Conservation (phyloP, 2,329 filamentous ascomycete genomes). For the Colletotrichum salicis region DNA sequence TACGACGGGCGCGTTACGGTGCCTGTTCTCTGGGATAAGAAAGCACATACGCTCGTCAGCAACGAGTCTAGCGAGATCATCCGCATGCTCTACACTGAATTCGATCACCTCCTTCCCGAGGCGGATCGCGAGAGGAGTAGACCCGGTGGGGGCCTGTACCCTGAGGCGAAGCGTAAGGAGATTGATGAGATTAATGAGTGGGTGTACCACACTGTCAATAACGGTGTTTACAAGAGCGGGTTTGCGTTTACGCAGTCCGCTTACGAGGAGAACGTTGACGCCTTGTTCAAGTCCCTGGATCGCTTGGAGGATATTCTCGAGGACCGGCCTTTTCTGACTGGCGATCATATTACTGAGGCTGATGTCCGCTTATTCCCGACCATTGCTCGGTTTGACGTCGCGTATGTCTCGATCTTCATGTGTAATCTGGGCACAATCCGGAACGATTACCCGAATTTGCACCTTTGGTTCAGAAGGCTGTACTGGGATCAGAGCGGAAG, state of each 20-base stretch:
- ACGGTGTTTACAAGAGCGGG: conserved; percentile 66
- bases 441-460: conserved; percentile 72
- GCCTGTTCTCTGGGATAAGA: conserved; percentile 77
- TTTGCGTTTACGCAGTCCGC: conserved; percentile 74
- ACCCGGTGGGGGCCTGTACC: conserved; percentile 66
- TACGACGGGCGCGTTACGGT: conserved; percentile 80
- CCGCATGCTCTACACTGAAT: conserved; percentile 81
- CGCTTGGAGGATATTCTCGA: conserved; percentile 68
- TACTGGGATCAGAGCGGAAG: conserved; percentile 71
- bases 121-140: conserved; percentile 62
- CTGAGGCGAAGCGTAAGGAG: conserved; percentile 58
- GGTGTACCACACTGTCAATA: conserved; percentile 68
- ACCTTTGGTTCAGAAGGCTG: conserved; percentile 74
- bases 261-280: conserved; percentile 70
- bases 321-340: conserved; percentile 69
- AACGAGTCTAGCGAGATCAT: conserved; percentile 89
- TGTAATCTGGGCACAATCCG: conserved; percentile 73
- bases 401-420: conserved; percentile 73
- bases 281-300: conserved; percentile 73
- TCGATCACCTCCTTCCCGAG: conserved; percentile 69
- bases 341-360: conserved; percentile 72
- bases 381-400: conserved; percentile 74
- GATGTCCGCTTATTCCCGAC: conserved; percentile 76
- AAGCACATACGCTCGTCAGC: conserved; percentile 77
- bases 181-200: conserved; percentile 76